Conservation (phyloP, 2,329 filamentous ascomycete species). For the Paradendryphiella salina region DNA sequence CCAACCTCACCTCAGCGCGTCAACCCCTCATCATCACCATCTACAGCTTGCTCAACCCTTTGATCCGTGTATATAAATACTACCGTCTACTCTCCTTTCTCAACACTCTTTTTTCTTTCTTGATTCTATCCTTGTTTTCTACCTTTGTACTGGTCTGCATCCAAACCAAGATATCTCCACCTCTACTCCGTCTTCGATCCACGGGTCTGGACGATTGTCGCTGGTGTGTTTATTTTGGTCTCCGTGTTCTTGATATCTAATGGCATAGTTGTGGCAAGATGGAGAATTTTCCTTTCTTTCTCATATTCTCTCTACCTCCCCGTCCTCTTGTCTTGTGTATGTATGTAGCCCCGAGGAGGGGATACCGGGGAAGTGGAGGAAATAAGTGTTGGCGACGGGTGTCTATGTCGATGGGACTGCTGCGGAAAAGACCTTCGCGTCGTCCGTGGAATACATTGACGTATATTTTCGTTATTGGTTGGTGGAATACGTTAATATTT, state of each 20-base stretch:
- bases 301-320: not conserved
- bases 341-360: not conserved
- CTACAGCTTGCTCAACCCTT: slow-evolving; percentile 1
- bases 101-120: slow-evolving; percentile 3
- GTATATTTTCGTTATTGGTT: not conserved
- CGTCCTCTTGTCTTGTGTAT: not conserved
- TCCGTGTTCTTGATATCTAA: not conserved
- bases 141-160: slow-evolving; percentile 9
- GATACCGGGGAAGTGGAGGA: not conserved
- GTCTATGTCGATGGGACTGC: too few species aligned
- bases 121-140: slow-evolving; percentile 2
- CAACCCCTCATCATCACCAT: not conserved
- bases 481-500: slow-evolving; percentile 13
- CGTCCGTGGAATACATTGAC: not conserved
- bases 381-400: too few species aligned
- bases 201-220: slow-evolving; percentile 3
- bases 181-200: slow-evolving; percentile 1
- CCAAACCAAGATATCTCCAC: not conserved
- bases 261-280: slow-evolving; percentile 12
- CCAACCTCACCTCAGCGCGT: slow-evolving; percentile 14
- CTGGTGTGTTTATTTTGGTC: not conserved
- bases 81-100: slow-evolving; percentile 3
- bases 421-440: too few species aligned
- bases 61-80: slow-evolving; percentile 6
- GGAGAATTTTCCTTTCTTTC: slow-evolving; percentile 3